Conservation (phyloP, 2,329 filamentous ascomycete species). For the Daldinia sp. region DNA sequence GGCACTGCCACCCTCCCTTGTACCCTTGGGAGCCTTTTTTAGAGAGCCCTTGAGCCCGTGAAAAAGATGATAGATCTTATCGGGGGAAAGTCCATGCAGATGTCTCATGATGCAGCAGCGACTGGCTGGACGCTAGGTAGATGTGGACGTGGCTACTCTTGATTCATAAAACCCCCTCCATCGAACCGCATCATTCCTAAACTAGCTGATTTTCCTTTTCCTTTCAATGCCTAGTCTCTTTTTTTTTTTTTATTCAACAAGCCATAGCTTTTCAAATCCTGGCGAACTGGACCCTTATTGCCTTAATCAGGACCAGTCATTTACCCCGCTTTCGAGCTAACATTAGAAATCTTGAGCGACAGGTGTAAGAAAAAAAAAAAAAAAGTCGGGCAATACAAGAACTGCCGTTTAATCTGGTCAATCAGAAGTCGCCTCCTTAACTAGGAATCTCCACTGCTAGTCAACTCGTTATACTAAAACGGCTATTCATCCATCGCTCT, state of each 20-base stretch:
- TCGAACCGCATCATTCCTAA: constrained; percentile 33
- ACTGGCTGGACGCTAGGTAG: constrained; percentile 9
- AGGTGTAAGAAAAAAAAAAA: background rate
- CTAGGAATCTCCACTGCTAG: constrained; percentile 27
- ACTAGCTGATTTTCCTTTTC: constrained; percentile 32
- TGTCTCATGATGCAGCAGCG: constrained; percentile 34
- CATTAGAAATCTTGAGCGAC: constrained; percentile 12
- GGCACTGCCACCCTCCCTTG: constrained; percentile 37
- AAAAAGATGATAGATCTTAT: constrained; percentile 41
- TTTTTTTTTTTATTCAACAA: background rate
- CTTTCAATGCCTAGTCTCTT: constrained; percentile 6
- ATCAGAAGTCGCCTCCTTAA: constrained; percentile 32
- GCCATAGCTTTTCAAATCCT: background rate
- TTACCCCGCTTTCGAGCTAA: constrained; percentile 41
- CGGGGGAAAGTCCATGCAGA: constrained; percentile 35
- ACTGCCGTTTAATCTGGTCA: constrained; percentile 35
- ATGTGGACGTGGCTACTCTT: background rate
- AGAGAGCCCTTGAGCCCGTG: constrained; percentile 4
- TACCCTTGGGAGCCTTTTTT: background rate
- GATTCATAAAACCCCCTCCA: constrained; percentile 31
- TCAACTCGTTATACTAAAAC: constrained; percentile 28
- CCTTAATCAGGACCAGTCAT: constrained; percentile 1
- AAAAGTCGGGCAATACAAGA: background rate
- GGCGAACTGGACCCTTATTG: background rate
- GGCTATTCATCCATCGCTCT: constrained; percentile 17